Evolutionary conservation across 257 asterid species (phyloP).

Genomic region (Mitragyna speciosa): DNA sequence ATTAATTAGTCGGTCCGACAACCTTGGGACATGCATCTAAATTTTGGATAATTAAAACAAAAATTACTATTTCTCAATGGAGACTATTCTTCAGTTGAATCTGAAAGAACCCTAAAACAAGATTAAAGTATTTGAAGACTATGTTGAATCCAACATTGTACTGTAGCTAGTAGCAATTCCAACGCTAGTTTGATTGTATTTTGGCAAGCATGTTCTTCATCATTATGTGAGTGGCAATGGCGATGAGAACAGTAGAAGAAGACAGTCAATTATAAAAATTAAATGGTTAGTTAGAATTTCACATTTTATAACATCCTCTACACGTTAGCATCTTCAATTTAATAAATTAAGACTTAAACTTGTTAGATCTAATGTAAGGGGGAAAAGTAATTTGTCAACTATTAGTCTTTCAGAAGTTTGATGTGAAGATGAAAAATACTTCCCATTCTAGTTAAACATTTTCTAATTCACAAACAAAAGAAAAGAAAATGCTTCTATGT

Average conservation of each 20-base stretch:
- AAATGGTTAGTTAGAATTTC: neutral
- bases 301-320: neutral
- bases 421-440: neutral
- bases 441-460: too few relatives aligned
- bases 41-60: neutral
- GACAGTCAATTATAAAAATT: neutral
- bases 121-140: neutral
- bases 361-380: neutral
- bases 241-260: neutral
- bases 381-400: neutral
- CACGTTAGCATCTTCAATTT: neutral
- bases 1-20: slow-evolving; percentile 33
- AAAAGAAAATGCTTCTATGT: neutral
- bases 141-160: neutral
- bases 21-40: slow-evolving; percentile 37
- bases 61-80: neutral
- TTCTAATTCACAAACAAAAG: neutral
- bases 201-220: neutral
- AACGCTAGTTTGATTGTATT: neutral
- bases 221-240: neutral
- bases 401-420: neutral
- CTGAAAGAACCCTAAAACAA: neutral
- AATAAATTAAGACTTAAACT: neutral
- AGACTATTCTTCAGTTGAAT: neutral
- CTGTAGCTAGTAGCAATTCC: neutral